Evolutionary conservation across 805 yeast genomes (phyloP).

Genomic region (Myxozyma geophila): DNA sequence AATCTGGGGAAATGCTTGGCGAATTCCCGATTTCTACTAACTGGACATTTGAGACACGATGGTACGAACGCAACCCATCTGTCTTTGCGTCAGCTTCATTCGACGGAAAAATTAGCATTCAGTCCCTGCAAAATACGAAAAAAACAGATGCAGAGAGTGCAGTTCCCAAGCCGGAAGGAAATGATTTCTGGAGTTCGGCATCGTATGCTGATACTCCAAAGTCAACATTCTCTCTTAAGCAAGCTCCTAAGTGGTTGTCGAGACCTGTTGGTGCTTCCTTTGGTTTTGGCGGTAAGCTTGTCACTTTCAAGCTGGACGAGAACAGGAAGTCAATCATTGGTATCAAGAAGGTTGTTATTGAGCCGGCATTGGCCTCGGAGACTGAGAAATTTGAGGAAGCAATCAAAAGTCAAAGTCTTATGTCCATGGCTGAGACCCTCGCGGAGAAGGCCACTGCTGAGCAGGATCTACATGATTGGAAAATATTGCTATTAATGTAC

Average conservation of each 20-base stretch:
- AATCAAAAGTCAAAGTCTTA: constrained; percentile 59
- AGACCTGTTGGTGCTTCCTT: constrained; percentile 75
- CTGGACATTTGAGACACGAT: constrained; percentile 89
- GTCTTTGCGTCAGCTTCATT: constrained; percentile 73
- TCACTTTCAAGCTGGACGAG: constrained; percentile 39
- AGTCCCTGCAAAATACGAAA: constrained; percentile 83
- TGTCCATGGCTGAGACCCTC: constrained; percentile 60
- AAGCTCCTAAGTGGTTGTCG: constrained; percentile 89
- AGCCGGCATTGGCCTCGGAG: constrained; percentile 40
- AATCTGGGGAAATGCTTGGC: constrained; percentile 70
- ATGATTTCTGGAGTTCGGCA: constrained; percentile 79
- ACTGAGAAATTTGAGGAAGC: constrained; percentile 57
- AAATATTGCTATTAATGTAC: constrained; percentile 45
- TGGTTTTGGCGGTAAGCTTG: constrained; percentile 92
- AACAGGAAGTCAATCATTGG: constrained; percentile 41
- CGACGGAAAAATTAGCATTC: constrained; percentile 50
- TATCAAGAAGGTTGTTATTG: constrained; percentile 51
- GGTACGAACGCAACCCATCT: constrained; percentile 89
- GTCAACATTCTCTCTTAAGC: constrained; percentile 70
- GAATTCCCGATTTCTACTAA: constrained; percentile 90
- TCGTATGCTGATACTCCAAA: constrained; percentile 50
- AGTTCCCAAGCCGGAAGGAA: constrained; percentile 54
- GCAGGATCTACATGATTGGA: constrained; percentile 45
- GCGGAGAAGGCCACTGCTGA: constrained; percentile 43
- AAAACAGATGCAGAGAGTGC: constrained; percentile 39